Evolutionary conservation across 2,329 filamentous ascomycete species (phyloP).

Genomic region (Alternaria metachromatica): DNA sequence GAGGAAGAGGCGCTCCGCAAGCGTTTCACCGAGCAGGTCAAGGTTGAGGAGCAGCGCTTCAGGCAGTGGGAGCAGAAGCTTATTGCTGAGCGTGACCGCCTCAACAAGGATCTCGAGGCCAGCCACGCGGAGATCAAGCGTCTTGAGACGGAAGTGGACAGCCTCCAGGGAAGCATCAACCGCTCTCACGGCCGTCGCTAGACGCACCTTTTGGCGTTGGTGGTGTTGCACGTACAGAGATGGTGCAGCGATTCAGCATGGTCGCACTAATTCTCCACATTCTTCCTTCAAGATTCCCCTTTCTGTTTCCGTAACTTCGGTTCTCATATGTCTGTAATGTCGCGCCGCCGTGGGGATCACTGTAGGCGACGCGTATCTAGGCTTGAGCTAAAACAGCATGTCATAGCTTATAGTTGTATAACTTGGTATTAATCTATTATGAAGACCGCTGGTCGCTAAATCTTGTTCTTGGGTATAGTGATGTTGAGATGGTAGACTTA

Average conservation of each 20-base stretch:
- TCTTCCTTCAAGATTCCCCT: slow-evolving; percentile 51
- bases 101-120: slow-evolving; percentile 99
- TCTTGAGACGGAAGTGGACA: slow-evolving; percentile 89
- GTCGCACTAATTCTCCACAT: slow-evolving; percentile 18
- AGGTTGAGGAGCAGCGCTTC: slow-evolving; percentile 99
- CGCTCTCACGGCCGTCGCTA: slow-evolving; percentile 94
- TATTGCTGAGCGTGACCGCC: slow-evolving; percentile 95
- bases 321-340: slow-evolving; percentile 52
- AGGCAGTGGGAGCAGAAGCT: slow-evolving; percentile 99
- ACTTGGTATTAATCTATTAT: slow-evolving; percentile 41
- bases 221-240: slow-evolving; percentile 15
- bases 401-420: slow-evolving; percentile 28
- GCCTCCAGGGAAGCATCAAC: slow-evolving; percentile 86
- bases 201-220: slow-evolving; percentile 15
- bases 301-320: slow-evolving; percentile 36
- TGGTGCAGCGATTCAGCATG: slow-evolving; percentile 12
- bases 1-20: slow-evolving; percentile 98
- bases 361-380: slow-evolving; percentile 10
- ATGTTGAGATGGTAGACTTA: neutral
- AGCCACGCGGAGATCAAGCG: slow-evolving; percentile 92
- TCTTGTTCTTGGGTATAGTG: neutral
- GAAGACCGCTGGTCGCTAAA: slow-evolving; percentile 32
- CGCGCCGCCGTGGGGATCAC: slow-evolving; percentile 36
- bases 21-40: slow-evolving; percentile 99
- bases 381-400: slow-evolving; percentile 19